These are phyloP conservation scores for Penicillium bialowiezense DNA, from an alignment of 495 filamentous ascomycete genomes.

Conservation along the genomic window DNA sequence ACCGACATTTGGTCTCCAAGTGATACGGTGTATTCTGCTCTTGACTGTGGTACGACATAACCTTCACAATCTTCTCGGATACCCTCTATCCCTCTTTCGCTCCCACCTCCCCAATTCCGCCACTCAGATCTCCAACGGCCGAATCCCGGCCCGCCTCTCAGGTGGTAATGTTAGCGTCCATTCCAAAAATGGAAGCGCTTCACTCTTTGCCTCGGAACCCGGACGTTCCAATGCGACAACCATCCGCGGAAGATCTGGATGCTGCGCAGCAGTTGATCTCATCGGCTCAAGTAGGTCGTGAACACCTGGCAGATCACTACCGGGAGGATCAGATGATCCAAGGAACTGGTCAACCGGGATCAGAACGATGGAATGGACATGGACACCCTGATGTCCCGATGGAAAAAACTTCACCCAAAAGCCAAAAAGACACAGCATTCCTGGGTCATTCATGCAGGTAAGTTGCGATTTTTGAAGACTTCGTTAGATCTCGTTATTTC, in stretches of 20 bases:
- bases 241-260: constrained; percentile 45
- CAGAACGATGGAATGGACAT: constrained; percentile 9
- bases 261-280: constrained; percentile 48
- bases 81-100: constrained; percentile 14
- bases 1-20: constrained; percentile 43
- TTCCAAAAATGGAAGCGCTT: constrained; percentile 41
- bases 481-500: background rate
- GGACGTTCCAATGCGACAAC: constrained; percentile 36
- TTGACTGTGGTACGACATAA: constrained; percentile 39
- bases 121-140: background rate
- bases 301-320: constrained; percentile 32
- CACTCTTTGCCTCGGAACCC: constrained; percentile 35
- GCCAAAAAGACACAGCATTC: constrained; percentile 40
- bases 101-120: constrained; percentile 14
- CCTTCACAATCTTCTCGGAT: constrained; percentile 16
- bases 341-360: constrained; percentile 3
- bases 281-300: constrained; percentile 43
- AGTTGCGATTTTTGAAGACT: constrained; percentile 9
- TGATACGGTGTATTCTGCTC: constrained; percentile 38
- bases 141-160: constrained; percentile 1
- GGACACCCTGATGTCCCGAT: constrained; percentile 12
- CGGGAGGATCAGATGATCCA: constrained; percentile 19
- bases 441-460: constrained; percentile 57
- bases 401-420: constrained; percentile 32
- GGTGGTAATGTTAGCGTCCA: constrained; percentile 41